Conservation (phyloP, 257 asterid genomes). For the Craterostigma plantagineum region DNA sequence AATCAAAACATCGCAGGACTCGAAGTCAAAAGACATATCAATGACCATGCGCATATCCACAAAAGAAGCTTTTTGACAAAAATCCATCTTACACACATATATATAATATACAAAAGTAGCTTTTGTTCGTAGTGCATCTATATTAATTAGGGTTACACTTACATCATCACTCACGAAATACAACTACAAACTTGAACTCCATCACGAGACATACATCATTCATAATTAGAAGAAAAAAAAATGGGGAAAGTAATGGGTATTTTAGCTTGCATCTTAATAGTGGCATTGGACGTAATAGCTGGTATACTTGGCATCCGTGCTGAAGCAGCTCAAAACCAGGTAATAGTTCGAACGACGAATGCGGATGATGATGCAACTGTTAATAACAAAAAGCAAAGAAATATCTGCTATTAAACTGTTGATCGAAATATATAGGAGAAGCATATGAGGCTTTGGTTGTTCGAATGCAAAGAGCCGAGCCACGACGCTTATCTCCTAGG, state of each 20-base stretch:
- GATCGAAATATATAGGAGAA: constrained; percentile 28
- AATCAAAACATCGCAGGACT: too few species aligned
- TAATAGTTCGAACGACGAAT: too few species aligned
- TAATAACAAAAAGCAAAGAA: too few species aligned
- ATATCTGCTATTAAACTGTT: too few species aligned
- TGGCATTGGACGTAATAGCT: constrained; percentile 1
- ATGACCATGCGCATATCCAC: neutral
- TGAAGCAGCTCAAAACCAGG: constrained; percentile 7
- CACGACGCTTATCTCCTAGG: constrained; percentile 65
- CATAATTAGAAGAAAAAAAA: neutral
- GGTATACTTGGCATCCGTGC: constrained; percentile 1
- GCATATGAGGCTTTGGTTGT: constrained; percentile 55
- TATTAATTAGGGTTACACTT: too few species aligned
- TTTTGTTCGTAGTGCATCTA: too few species aligned
- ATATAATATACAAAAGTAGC: neutral
- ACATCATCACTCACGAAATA: neutral
- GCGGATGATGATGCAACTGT: too few species aligned
- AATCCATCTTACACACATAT: too few species aligned
- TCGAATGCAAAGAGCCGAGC: constrained; percentile 85
- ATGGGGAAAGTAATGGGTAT: neutral
- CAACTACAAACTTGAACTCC: neutral
- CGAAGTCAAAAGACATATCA: too few species aligned
- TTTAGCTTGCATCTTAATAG: constrained; percentile 1
- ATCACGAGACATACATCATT: too few species aligned
- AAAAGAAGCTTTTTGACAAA: constrained; percentile 2